These are phyloP conservation scores for Solanum tarapatanum DNA, from an alignment of 257 asterid genomes.

Conservation along the genomic window DNA sequence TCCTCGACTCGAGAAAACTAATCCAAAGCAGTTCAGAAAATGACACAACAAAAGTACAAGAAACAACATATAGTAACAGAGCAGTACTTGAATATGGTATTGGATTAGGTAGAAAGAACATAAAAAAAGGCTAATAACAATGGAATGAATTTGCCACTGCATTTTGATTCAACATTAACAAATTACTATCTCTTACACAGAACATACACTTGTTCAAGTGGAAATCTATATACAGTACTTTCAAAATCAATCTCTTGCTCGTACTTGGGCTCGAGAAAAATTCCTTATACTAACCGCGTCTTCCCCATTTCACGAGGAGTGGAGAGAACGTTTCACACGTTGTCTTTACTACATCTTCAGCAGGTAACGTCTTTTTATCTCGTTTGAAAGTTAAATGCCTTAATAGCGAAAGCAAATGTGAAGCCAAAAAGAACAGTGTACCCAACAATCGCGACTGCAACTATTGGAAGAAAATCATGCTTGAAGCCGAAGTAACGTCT, in stretches of 20 bases:
- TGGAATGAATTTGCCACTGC: neutral
- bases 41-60: neutral
- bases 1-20: neutral
- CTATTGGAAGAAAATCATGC: conserved; percentile 37
- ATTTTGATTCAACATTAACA: neutral
- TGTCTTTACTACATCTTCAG: neutral
- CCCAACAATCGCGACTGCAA: conserved; percentile 23
- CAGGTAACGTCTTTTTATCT: conserved; percentile 11
- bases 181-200: neutral
- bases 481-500: conserved; percentile 35
- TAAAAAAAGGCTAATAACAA: neutral
- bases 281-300: neutral
- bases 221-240: neutral
- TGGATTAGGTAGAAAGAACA: too few species aligned
- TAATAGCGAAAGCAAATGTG: conserved; percentile 36
- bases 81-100: neutral
- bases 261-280: neutral
- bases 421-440: conserved; percentile 25
- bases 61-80: neutral
- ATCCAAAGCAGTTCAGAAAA: too few species aligned
- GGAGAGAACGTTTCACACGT: neutral
- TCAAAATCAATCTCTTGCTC: neutral
- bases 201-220: neutral
- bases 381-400: conserved; percentile 46
- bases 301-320: neutral